Base-by-base conservation (phyloP, 371 early-diverging fungal genomes). In the Apophysomyces trapeziformis region DNA sequence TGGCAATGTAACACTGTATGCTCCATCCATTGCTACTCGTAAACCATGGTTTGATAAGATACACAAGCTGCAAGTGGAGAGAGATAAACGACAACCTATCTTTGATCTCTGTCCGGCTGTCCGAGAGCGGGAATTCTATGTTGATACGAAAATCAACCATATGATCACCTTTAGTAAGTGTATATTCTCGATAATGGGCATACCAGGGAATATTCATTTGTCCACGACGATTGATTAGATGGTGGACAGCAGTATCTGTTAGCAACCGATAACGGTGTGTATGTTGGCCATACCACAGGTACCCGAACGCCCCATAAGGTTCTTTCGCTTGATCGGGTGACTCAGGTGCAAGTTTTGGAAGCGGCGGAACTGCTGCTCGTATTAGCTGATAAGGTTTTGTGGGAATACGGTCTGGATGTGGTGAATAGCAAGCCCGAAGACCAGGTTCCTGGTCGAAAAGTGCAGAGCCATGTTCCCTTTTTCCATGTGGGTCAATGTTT, bases 1-100 rank as follows among this genome's bases (percentile, higher is more conserved):
- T 5, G 83, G 83, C 14, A 64, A 83, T 18, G 79, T 90, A 67
- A 89, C 89, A 0, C 75, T 97, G 38, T 90, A 89, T 68, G 93
- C 95, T 6, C 73, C 86, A 6, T 89, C 91, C 37, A 73, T 83
- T 13, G 91, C 93, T 0, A 93, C 91, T 56, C 83, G 93, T 21
- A 87, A 87, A 64, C 85, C 93, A 46, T 96, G 96, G 96, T 68
- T 90, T 39, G 92, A 94, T 47, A 88, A 90, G 65, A 91, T 96
- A 57, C 82, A 86, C 61, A 84, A 87, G 60, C 93, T 92, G 72
- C 86, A 88, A 60, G 82, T 82, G 47, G 71, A 76, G 2, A 70
- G 90, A 44, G 84, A 74, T 46, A 82, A 80, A 39, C 80, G 82
- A 50, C 66, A 76, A 61, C 76, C 84, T 61, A 76, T 87, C 56